Percentiles rank a stretch among this genome's conserved stretches.
phyloP scores from a whole-genome alignment of 257 asterid species.

The Solanum gracilifrons region DNA sequence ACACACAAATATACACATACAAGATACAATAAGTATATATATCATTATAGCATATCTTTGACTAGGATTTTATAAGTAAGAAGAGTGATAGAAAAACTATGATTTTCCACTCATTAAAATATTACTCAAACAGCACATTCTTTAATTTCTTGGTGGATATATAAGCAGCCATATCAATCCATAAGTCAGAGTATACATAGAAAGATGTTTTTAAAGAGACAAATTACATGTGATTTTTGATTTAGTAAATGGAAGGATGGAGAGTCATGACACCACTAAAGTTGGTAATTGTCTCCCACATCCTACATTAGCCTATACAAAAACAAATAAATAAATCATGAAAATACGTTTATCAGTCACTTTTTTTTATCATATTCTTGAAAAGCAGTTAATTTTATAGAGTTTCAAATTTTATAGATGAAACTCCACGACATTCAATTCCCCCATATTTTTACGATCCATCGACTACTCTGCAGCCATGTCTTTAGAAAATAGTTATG shows the following conservation, averaged over 20 bases:
- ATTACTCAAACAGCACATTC: background rate
- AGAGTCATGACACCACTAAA: conserved; percentile 1
- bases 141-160: background rate
- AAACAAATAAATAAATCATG: background rate
- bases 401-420: background rate
- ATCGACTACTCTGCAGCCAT: background rate
- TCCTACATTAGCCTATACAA: background rate
- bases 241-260: background rate
- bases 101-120: background rate
- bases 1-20: background rate
- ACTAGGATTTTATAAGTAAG: background rate
- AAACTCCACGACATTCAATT: background rate
- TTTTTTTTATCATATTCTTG: background rate
- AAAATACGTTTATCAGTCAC: background rate
- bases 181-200: background rate
- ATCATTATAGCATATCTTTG: background rate
- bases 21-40: background rate
- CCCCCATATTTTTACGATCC: background rate
- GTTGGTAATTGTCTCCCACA: background rate
- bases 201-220: background rate
- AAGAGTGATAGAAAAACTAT: background rate
- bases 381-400: rapidly evolving
- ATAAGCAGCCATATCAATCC: background rate
- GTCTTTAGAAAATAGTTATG: background rate
- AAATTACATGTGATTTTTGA: background rate